phyloP scores from a whole-genome alignment of 352 stramenopile species.

The Pythium dissimile region DNA sequence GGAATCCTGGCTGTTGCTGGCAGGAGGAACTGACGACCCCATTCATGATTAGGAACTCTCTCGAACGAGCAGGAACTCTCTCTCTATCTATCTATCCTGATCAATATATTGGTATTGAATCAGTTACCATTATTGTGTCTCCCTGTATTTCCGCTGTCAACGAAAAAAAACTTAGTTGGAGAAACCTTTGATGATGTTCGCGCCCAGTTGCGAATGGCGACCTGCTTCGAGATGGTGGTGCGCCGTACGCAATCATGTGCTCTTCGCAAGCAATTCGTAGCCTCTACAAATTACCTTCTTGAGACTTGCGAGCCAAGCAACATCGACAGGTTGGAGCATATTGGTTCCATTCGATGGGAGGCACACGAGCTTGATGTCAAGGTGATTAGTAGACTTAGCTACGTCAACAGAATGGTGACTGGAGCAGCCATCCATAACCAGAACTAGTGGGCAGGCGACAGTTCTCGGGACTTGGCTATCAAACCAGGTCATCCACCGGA shows the following conservation, averaged over 20 bases:
- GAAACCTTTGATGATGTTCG: constrained; percentile 3
- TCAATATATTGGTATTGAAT: too few species aligned
- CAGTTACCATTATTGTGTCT: too few species aligned
- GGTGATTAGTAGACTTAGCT: neutral
- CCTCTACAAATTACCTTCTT: constrained; percentile 21
- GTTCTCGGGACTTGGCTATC: neutral
- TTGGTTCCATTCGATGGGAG: constrained; percentile 13
- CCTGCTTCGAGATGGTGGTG: constrained; percentile 1
- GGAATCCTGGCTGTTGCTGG: too few species aligned
- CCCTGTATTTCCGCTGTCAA: too few species aligned
- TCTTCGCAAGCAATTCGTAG: constrained; percentile 7
- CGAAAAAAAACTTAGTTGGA: too few species aligned
- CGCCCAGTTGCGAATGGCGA: neutral
- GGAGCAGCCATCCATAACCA: constrained; percentile 13
- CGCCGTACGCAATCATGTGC: neutral
- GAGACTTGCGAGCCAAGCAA: constrained; percentile 13
- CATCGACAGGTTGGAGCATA: too few species aligned
- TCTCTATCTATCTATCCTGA: too few species aligned
- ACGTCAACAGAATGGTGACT: constrained; percentile 15
- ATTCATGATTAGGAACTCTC: too few species aligned
- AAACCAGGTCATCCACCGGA: constrained; percentile 12
- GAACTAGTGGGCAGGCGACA: neutral
- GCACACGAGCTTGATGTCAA: constrained; percentile 9
- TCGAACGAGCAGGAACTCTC: too few species aligned
- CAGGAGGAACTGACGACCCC: neutral